Evolutionary conservation across 1,139 yeast species (phyloP), one percentile per base, ranked within the genome.

Genomic region (Pneumocystis jirovecii): DNA sequence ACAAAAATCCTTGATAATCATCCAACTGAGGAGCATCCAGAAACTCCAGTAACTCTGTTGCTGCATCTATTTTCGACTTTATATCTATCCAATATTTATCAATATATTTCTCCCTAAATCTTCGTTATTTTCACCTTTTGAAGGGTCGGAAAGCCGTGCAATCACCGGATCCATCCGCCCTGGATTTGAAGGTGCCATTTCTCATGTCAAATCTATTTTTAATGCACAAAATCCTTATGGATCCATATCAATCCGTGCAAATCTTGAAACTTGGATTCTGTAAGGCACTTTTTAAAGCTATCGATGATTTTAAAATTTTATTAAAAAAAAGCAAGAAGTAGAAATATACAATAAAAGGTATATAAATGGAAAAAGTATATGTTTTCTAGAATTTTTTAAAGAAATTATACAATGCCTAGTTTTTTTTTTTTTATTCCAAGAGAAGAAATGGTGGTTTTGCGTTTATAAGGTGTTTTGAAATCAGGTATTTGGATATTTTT

Each of bases 21-120:
- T 66, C 21, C 4, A 25, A 62, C 10, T 62, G 40, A 12, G 61
- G 12, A 12, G 62, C 42, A 73, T 91, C 97, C 63, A 90, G 81
- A 74, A 89, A 83, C 74, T 91, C 97, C 69, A 95, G 82, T 63
- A 91, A 78, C 74, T 93, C 97, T 19, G 90, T 83, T 57, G 89
- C 82, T 21, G 85, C 82, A 1, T 89, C 79, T 69, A 86, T 85
- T 68, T 85, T 83, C 6, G 83, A 77, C 68, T 81, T 81, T 70
- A 80, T 80, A 74, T 87, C 95, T 68, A 72, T 63, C 10, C 72
- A 73, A 44, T 50, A 12, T 8, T 50, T 50, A 8, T 50, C 25
- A 50, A 50, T 25, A 40, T 12, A 37, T 7, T 19, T 44, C 19
- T 50, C 21, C 12, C 12, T 44, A 44, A 50, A 25, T n/a, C 10